Conservation (phyloP, 345 rosid genomes). For the Acer yangbiense region DNA sequence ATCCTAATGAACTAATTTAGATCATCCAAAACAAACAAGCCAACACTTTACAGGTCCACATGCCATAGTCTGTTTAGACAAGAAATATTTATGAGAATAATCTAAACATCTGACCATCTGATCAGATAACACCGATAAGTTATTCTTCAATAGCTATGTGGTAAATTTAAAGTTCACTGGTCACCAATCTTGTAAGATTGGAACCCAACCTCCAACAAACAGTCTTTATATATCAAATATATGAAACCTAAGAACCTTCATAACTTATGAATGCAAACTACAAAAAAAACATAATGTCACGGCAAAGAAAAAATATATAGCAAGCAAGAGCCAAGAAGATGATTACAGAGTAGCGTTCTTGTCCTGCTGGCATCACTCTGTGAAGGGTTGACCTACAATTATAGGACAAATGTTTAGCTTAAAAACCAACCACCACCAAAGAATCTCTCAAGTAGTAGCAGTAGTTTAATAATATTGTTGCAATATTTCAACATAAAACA, state of each 20-base stretch:
- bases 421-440: neutral
- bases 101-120: neutral
- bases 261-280: neutral
- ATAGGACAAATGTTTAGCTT: conserved; percentile 1
- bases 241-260: neutral
- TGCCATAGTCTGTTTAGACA: neutral
- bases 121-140: neutral
- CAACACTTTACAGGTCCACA: neutral
- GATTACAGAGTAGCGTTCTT: conserved; percentile 79
- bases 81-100: neutral
- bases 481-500: neutral
- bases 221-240: neutral
- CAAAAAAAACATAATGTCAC: neutral
- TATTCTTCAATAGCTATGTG: neutral
- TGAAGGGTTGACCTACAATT: conserved; percentile 73
- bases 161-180: neutral
- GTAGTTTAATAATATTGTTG: neutral
- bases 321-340: neutral
- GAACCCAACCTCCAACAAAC: neutral
- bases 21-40: neutral
- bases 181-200: neutral
- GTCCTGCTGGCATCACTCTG: conserved; percentile 71
- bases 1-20: neutral
- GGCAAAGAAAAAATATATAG: neutral
- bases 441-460: neutral